Evolutionary conservation across 2,329 filamentous ascomycete genomes (phyloP).

Genomic region (Xylariaceae sp.): DNA sequence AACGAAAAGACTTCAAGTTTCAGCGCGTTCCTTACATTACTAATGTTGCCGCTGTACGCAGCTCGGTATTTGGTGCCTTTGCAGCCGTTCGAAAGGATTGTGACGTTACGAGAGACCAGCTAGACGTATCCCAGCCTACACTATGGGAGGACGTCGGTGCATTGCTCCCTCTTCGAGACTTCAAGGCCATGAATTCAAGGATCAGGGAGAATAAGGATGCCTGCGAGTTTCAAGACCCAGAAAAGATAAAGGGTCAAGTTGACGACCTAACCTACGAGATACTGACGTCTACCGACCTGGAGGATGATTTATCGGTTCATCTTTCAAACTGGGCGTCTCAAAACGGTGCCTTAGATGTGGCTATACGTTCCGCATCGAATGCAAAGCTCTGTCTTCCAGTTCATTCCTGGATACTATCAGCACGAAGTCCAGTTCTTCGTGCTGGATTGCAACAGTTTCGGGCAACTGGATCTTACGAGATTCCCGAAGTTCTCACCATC

Average conservation of each 20-base stretch:
- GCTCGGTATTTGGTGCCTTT: conserved; percentile 85
- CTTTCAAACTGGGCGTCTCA: conserved; percentile 37
- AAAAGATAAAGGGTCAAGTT: conserved; percentile 48
- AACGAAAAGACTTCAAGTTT: conserved; percentile 90
- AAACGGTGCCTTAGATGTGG: conserved; percentile 40
- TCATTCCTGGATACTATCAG: conserved; percentile 75
- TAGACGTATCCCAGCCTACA: conserved; percentile 59
- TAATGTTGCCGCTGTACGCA: conserved; percentile 74
- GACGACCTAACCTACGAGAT: conserved; percentile 47
- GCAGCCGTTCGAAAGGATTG: conserved; percentile 81
- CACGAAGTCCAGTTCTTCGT: conserved; percentile 65
- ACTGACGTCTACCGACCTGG: conserved; percentile 60
- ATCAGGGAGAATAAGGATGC: conserved; percentile 37
- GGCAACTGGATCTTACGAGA: conserved; percentile 46
- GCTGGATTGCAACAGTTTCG: conserved; percentile 55
- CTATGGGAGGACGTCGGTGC: conserved; percentile 70
- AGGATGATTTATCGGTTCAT: conserved; percentile 54
- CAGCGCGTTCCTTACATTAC: conserved; percentile 84
- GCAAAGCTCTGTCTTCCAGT: conserved; percentile 71
- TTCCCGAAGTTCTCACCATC: conserved; percentile 58
- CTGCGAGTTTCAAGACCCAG: conserved; percentile 38
- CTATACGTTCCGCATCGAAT: conserved; percentile 51
- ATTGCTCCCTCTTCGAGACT: conserved; percentile 61
- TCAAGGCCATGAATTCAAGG: conserved; percentile 43
- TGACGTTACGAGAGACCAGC: conserved; percentile 68